phyloP scores from a whole-genome alignment of 2,329 filamentous ascomycete species.

The Pyricularia sp. region DNA sequence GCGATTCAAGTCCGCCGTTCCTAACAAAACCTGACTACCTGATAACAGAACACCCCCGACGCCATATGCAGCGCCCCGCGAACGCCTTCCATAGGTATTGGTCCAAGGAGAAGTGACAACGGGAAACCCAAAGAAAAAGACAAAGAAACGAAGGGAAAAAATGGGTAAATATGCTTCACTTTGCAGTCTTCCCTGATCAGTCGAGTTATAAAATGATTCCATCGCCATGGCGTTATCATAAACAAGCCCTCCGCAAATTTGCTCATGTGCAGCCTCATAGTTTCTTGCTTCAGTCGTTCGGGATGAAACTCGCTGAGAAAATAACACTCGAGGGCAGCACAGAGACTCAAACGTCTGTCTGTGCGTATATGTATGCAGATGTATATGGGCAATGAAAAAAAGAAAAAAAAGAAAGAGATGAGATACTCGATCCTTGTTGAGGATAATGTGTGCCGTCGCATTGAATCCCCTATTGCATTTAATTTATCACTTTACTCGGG shows the following conservation, averaged over 20 bases:
- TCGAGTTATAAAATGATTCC: neutral
- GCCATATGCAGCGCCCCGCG: neutral
- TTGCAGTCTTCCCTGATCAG: neutral
- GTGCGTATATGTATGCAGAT: neutral
- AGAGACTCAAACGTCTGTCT: neutral
- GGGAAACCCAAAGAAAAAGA: neutral
- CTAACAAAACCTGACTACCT: neutral
- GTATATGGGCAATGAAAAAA: neutral
- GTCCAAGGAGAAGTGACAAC: neutral
- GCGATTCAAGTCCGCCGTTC: neutral
- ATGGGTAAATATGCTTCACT: neutral
- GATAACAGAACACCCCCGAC: neutral
- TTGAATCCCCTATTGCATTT: neutral
- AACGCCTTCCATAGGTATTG: neutral
- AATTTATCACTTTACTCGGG: conserved; percentile 6
- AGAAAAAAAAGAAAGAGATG: neutral
- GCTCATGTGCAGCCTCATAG: neutral
- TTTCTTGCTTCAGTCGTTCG: neutral
- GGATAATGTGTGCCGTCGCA: neutral
- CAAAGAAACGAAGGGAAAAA: neutral
- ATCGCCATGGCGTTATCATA: neutral
- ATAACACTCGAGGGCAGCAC: neutral
- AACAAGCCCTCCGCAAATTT: neutral
- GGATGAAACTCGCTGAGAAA: neutral
- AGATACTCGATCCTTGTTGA: neutral